phyloP scores from a whole-genome alignment of 176 grass and related monocot species.

The Bolboschoenus planiculmis region DNA sequence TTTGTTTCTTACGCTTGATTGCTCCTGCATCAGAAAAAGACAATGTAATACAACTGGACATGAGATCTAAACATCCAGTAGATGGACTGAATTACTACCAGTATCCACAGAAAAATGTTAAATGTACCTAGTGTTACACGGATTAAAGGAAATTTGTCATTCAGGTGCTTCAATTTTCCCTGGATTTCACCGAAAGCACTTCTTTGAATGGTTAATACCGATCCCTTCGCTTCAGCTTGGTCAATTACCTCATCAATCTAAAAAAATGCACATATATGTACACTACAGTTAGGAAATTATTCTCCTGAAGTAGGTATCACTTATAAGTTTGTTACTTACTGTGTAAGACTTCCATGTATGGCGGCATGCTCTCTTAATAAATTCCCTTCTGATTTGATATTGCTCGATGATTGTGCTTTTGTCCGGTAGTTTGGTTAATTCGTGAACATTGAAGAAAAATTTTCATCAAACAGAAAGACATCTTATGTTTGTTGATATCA shows the following conservation, averaged over 20 bases:
- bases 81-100: not conserved
- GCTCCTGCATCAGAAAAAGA: conserved; percentile 20
- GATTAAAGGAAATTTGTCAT: conserved; percentile 32
- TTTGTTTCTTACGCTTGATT: conserved; percentile 42
- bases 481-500: conserved; percentile 51
- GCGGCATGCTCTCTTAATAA: conserved; percentile 39
- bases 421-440: not conserved
- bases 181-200: conserved; percentile 32
- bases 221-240: conserved; percentile 32
- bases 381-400: conserved; percentile 26
- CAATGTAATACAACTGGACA: not conserved
- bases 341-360: conserved; percentile 45
- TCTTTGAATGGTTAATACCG: conserved; percentile 30
- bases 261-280: not conserved
- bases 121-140: conserved; percentile 25
- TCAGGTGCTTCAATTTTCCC: conserved; percentile 33
- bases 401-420: conserved; percentile 17
- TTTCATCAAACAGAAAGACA: conserved; percentile 1
- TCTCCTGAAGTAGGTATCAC: not conserved
- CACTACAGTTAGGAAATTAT: not conserved
- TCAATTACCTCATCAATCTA: conserved; percentile 43
- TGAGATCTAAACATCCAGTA: not conserved
- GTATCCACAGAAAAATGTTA: not conserved
- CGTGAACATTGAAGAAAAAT: not conserved
- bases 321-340: conserved; percentile 7